phyloP scores from a whole-genome alignment of 2,329 filamentous ascomycete species.

The Teratosphaeria nubilosa region DNA sequence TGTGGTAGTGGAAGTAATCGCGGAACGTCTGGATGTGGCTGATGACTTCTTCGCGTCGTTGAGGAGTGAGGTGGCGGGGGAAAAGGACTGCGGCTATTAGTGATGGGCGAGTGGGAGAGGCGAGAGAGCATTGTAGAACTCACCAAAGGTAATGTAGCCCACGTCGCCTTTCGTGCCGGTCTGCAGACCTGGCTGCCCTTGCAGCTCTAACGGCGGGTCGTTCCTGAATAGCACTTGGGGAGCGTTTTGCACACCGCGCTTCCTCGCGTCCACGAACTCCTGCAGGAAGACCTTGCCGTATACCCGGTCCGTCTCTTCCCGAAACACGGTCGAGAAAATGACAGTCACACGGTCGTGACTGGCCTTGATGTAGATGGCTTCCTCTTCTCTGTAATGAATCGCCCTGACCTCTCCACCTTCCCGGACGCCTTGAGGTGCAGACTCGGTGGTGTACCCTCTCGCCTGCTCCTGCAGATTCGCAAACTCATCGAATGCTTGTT shows the following conservation, averaged over 20 bases:
- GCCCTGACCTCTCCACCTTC: slow-evolving; percentile 91
- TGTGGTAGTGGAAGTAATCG: slow-evolving; percentile 99
- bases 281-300: slow-evolving; percentile 98
- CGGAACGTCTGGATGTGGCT: slow-evolving; percentile 99
- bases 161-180: slow-evolving; percentile 72
- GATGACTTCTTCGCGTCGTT: slow-evolving; percentile 88
- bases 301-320: slow-evolving; percentile 93
- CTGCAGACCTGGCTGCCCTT: slow-evolving; percentile 74
- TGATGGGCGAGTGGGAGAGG: neutral
- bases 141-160: slow-evolving; percentile 97
- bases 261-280: slow-evolving; percentile 93
- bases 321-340: slow-evolving; percentile 97
- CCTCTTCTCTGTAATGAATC: slow-evolving; percentile 97
- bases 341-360: slow-evolving; percentile 95
- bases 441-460: slow-evolving; percentile 84
- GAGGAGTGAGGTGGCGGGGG: slow-evolving; percentile 81
- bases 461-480: slow-evolving; percentile 78
- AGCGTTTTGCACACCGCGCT: slow-evolving; percentile 93
- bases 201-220: slow-evolving; percentile 84
- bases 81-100: slow-evolving; percentile 61
- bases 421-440: slow-evolving; percentile 77
- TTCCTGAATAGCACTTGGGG: slow-evolving; percentile 95
- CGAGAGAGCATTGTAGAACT: slow-evolving; percentile 13
- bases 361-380: slow-evolving; percentile 97
- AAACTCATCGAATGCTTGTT: slow-evolving; percentile 91